A percentile compares a stretch with the other conserved stretches of the same genome.
Conservation (phyloP, 345 rosid genomes). For the Cardamine chenopodiifolia region DNA sequence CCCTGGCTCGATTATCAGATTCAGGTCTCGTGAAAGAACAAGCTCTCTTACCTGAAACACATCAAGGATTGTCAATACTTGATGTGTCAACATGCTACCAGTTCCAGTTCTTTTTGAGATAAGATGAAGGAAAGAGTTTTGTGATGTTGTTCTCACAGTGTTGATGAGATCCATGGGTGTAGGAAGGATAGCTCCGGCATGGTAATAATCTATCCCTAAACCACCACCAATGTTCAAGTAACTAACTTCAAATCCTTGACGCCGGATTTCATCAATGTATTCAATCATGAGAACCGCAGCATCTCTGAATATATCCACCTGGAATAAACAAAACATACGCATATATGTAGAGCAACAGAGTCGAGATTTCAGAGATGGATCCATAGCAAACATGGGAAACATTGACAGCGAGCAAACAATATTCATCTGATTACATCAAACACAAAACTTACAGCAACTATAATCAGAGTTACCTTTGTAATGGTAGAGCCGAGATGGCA, state of each 20-base stretch:
- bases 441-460: not conserved
- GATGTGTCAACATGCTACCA: not conserved
- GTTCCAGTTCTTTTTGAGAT: not conserved
- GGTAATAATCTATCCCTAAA: constrained; percentile 94
- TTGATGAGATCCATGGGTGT: constrained; percentile 90
- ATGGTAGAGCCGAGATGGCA: constrained; percentile 99
- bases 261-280: constrained; percentile 81
- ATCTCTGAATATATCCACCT: constrained; percentile 97
- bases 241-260: constrained; percentile 85
- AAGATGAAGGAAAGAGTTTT: constrained; percentile 15
- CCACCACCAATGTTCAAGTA: constrained; percentile 97
- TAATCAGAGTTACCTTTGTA: constrained; percentile 63
- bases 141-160: constrained; percentile 59
- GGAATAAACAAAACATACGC: constrained; percentile 26
- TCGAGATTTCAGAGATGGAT: not conserved
- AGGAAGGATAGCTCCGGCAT: constrained; percentile 83
- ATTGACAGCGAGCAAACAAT: not conserved
- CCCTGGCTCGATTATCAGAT: constrained; percentile 94
- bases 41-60: constrained; percentile 74
- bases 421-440: constrained; percentile 1
- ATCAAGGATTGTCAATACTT: constrained; percentile 2
- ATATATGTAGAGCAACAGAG: not conserved
- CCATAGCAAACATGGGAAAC: not conserved
- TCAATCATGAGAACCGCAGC: constrained; percentile 92
- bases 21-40: constrained; percentile 75